phyloP scores from a whole-genome alignment of 75 land plant genomes.

The Azolla pinnata region DNA sequence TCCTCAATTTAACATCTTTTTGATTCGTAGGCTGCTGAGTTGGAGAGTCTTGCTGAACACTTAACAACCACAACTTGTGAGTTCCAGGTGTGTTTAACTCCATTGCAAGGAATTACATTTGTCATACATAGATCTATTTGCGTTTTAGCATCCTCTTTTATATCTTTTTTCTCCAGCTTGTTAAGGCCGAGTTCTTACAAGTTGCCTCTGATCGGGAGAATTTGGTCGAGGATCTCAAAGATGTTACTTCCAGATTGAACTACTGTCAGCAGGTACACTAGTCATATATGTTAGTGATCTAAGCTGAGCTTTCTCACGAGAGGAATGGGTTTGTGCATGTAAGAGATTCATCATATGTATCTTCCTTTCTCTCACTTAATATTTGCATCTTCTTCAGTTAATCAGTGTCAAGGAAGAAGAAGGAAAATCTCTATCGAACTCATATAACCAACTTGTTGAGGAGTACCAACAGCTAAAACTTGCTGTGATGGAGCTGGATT shows the following conservation, averaged over 20 bases:
- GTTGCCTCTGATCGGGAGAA: constrained; percentile 15
- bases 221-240: constrained; percentile 18
- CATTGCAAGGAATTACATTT: background rate
- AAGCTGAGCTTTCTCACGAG: background rate
- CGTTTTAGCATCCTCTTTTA: no score
- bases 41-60: constrained; percentile 9
- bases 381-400: no score
- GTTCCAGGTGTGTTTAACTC: constrained; percentile 8
- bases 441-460: constrained; percentile 16
- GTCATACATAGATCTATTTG: background rate
- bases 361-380: background rate
- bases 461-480: constrained; percentile 27
- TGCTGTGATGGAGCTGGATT: constrained; percentile 15
- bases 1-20: background rate
- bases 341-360: background rate
- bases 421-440: constrained; percentile 13
- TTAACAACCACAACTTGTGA: constrained; percentile 12
- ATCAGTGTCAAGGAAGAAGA: constrained; percentile 24
- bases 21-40: constrained; percentile 12
- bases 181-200: constrained; percentile 9
- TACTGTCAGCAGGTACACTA: constrained; percentile 26
- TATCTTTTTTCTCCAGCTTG: constrained; percentile 4
- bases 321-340: no score
- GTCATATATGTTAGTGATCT: no score
- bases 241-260: constrained; percentile 15